Base-by-base conservation (phyloP, 495 filamentous ascomycete genomes). In the Aspergillus baeticus region DNA sequence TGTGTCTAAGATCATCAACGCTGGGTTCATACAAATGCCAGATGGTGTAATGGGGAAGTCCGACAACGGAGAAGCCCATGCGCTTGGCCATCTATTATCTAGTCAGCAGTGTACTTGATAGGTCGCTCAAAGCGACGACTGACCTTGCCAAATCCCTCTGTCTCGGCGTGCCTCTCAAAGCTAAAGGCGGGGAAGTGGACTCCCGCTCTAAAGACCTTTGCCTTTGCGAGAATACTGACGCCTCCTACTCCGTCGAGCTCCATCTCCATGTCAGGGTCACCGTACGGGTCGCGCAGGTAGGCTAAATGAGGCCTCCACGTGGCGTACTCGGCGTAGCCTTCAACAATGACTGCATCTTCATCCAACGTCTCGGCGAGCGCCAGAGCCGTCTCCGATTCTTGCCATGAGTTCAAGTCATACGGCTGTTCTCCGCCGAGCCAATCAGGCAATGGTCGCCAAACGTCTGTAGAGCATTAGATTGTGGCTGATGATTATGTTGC, bases 1-100 rank as follows among this genome's bases (percentile, higher is more conserved):
- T 99, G 60, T 97, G 95, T 48, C 89, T 85, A 47, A 98, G 88
- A 63, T 99, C 95, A 63, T 99, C 95, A 10, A 96, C 90, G 57
- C 90, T 96, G 11, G 95, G 95, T 69, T 99, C 95, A 75, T 99
- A 99, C 48, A 97, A 77, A 86, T 99, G 95, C 95, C 95, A 99
- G 54, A 99, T 96, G 0, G 92, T 96, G 70, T 99, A 99, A 64
- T 99, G 95, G 6, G 95, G 95, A 35, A 99, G 78, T 3, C 95
- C 95, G 57, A 98, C 85, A n/a, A 99, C 95, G 0, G 92, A 96
- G 69, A 91, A 97, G 38, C 86, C 77, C 93, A 98, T 96, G 26
- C 89, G 86, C 68, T 89, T 93, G 11, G 95, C 91, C 95, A 99
- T 98, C 93, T 98, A 14, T 49, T 2, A 21, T 41, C 52, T 48